Percentiles rank a stretch among this genome's conserved stretches.
Evolutionary conservation across 192 early-diverging fungal species (phyloP).

Genomic region (Coemansia sp.): DNA sequence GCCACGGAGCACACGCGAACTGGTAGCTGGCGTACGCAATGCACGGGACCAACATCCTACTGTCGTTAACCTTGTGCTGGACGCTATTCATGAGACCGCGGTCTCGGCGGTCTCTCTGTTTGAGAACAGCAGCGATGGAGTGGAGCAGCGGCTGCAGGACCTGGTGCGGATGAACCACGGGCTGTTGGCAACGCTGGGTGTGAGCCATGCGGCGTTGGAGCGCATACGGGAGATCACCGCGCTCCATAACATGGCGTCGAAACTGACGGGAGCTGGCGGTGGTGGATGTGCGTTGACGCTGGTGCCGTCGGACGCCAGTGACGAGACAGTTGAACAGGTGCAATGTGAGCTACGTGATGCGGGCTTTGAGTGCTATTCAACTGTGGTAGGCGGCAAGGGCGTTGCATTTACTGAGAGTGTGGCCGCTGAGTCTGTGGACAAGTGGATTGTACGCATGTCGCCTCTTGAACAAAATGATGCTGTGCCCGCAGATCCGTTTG

Average conservation of each 20-base stretch:
- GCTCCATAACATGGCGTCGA: constrained; percentile 66
- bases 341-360: constrained; percentile 54
- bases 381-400: constrained; percentile 69
- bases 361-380: constrained; percentile 73
- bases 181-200: constrained; percentile 74
- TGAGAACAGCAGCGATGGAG: neutral
- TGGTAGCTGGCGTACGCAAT: constrained; percentile 76
- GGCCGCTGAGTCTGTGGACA: constrained; percentile 11
- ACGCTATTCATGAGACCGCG: constrained; percentile 67
- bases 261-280: constrained; percentile 96
- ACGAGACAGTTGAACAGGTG: constrained; percentile 42
- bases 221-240: constrained; percentile 67
- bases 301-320: constrained; percentile 38
- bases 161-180: constrained; percentile 86
- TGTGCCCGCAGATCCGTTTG: constrained; percentile 6
- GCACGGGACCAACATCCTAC: constrained; percentile 57
- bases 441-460: constrained; percentile 16
- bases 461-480: too few relatives aligned
- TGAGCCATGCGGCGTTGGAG: constrained; percentile 83
- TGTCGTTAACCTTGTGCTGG: constrained; percentile 66
- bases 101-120: constrained; percentile 39
- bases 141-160: constrained; percentile 37
- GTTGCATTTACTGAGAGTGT: constrained; percentile 42
- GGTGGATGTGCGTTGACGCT: constrained; percentile 93
- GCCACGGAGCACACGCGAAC: constrained; percentile 83